phyloP scores from a whole-genome alignment of 371 early-diverging fungal genomes.

The Encephalitozoon cuniculi region DNA sequence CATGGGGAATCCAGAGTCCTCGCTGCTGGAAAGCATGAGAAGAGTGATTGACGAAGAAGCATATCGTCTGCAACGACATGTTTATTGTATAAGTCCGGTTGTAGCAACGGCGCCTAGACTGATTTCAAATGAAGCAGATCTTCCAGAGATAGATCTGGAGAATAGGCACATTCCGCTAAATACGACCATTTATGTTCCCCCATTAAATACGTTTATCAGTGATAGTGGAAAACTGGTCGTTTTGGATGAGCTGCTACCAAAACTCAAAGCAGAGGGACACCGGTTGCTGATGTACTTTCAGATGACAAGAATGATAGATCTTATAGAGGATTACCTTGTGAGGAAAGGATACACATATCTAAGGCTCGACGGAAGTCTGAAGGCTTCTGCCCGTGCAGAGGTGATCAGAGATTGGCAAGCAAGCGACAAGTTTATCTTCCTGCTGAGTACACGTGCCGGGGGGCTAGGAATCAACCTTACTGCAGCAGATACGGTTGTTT shows the following conservation, averaged over 20 bases:
- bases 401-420: conserved; percentile 68
- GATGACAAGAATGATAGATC: conserved; percentile 92
- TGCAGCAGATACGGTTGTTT: conserved; percentile 62
- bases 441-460: conserved; percentile 73
- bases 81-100: background rate
- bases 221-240: conserved; percentile 84
- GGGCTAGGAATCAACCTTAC: conserved; percentile 62
- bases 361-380: conserved; percentile 86
- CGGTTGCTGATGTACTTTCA: conserved; percentile 90
- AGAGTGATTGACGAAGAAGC: background rate
- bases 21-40: background rate
- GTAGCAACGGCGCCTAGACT: background rate
- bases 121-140: background rate
- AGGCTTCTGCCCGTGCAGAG: conserved; percentile 75
- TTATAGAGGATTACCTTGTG: conserved; percentile 68
- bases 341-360: conserved; percentile 64
- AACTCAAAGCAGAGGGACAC: conserved; percentile 78
- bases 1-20: background rate
- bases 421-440: conserved; percentile 69
- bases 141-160: background rate
- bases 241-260: conserved; percentile 73
- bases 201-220: conserved; percentile 70
- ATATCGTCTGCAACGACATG: background rate
- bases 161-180: background rate
- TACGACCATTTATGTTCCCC: conserved; percentile 58